Base-by-base conservation (phyloP, 1,284 basidiomycete species). In the Sanghuangporus sanghuang region DNA sequence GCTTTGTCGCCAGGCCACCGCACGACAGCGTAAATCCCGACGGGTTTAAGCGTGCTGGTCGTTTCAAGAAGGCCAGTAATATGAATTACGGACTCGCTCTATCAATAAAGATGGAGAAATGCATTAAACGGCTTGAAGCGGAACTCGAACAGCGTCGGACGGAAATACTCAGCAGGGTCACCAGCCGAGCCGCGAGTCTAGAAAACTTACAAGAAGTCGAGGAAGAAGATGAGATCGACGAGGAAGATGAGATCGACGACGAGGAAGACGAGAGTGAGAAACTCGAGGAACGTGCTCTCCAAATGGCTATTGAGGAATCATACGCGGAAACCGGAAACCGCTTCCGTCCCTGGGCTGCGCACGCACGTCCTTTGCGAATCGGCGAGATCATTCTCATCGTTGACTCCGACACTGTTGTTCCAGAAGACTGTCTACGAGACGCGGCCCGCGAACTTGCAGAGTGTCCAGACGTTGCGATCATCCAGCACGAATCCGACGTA, bases 61-160 rank as follows among this genome's bases (percentile, higher is more conserved):
- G 91, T 35, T 95, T 93, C 81, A 94, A 95, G 81, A 95, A 95
- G 75, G 92, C 90, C 0, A 88, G 86, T 0, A 95, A 95, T 74
- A 91, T 95, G 89, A 95, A 95, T 75, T 93, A 92, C 72, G 91
- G 83, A 1, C 82, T 92, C 36, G 78, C 79, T 52, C 78, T 94
- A 6, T 90, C 88, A 14, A 75, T 93, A 49, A 83, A 83, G 66
- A 81, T 91, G 69, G 92, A 95, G 75, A 84, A 85, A 71, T 83
- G 91, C 69, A 82, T 93, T 72, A 74, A 76, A 59, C 73, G 73
- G 23, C 70, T 78, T 7, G 74, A 78, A 57, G 75, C 77, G 55
- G 72, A 72, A 62, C 72, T 74, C 53, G 64, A 67, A 23, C 68
- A 69, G 55, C 48, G 67, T 39, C 59, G 67, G 53, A 32, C 16